Conservation (phyloP, 768 basidiomycete genomes). For the Macrolepiota dolichaula region DNA sequence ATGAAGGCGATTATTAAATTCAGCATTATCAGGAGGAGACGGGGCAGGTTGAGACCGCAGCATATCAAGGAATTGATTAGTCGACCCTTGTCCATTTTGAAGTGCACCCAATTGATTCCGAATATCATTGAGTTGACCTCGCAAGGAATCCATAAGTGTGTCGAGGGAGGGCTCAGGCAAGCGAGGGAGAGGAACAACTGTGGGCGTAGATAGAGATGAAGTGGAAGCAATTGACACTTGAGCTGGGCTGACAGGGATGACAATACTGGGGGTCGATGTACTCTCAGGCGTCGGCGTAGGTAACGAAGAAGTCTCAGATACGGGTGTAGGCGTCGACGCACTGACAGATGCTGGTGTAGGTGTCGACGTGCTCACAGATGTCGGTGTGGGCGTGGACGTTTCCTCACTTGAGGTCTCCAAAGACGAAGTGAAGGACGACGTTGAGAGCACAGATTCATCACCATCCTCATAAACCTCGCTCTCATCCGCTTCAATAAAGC, state of each 20-base stretch:
- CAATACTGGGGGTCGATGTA: slow-evolving; percentile 26
- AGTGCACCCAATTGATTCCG: slow-evolving; percentile 58
- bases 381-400: not conserved
- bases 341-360: no score
- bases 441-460: slow-evolving; percentile 6
- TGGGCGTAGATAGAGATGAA: slow-evolving; percentile 27
- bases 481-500: not conserved
- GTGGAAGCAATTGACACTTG: slow-evolving; percentile 8
- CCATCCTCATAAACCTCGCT: not conserved
- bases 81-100: slow-evolving; percentile 57
- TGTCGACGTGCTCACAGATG: slow-evolving; percentile 3
- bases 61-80: slow-evolving; percentile 61
- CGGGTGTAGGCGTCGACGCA: no score
- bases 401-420: slow-evolving; percentile 8
- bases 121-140: slow-evolving; percentile 34
- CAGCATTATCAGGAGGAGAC: slow-evolving; percentile 35
- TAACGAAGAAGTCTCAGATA: no score
- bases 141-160: slow-evolving; percentile 49
- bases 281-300: slow-evolving; percentile 22
- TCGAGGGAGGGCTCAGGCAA: slow-evolving; percentile 26
- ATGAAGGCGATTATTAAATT: slow-evolving; percentile 34
- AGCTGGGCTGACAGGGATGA: not conserved
- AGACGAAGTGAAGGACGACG: slow-evolving; percentile 10
- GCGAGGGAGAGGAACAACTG: slow-evolving; percentile 28
- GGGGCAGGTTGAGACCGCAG: slow-evolving; percentile 47